phyloP scores from a whole-genome alignment of 108 stramenopile genomes.

The Fistulifera pelliculosa region DNA sequence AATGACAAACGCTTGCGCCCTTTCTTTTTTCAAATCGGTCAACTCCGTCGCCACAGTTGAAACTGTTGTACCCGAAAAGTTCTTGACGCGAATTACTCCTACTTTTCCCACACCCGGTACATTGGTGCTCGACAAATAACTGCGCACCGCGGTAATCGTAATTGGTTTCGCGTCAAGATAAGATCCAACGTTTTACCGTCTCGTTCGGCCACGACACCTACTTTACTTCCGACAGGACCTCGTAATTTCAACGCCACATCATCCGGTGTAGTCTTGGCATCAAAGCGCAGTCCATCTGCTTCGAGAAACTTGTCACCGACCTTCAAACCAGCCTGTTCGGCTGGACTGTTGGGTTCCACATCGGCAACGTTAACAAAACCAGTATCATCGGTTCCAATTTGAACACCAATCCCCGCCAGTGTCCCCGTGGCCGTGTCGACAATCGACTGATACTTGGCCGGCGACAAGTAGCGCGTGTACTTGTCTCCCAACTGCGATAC shows the following conservation, averaged over 20 bases:
- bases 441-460: constrained; percentile 87
- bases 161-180: constrained; percentile 77
- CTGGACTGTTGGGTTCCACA: constrained; percentile 72
- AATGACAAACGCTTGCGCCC: constrained; percentile 66
- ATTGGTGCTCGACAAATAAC: constrained; percentile 42
- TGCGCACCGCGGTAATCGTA: constrained; percentile 73
- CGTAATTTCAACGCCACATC: constrained; percentile 70
- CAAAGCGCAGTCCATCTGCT: constrained; percentile 65
- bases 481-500: constrained; percentile 77
- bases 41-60: constrained; percentile 61
- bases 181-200: constrained; percentile 71
- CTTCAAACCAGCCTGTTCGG: constrained; percentile 46
- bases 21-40: constrained; percentile 63
- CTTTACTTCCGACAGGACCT: constrained; percentile 70
- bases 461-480: constrained; percentile 89
- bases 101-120: constrained; percentile 39
- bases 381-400: constrained; percentile 44
- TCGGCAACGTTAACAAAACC: constrained; percentile 45
- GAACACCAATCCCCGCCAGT: constrained; percentile 77
- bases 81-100: constrained; percentile 79
- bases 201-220: constrained; percentile 59
- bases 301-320: constrained; percentile 66
- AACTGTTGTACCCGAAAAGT: constrained; percentile 82
- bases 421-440: constrained; percentile 80
- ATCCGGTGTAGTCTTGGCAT: constrained; percentile 58